Conservation (phyloP, 306 rosid species). For the Quercus mongolica region DNA sequence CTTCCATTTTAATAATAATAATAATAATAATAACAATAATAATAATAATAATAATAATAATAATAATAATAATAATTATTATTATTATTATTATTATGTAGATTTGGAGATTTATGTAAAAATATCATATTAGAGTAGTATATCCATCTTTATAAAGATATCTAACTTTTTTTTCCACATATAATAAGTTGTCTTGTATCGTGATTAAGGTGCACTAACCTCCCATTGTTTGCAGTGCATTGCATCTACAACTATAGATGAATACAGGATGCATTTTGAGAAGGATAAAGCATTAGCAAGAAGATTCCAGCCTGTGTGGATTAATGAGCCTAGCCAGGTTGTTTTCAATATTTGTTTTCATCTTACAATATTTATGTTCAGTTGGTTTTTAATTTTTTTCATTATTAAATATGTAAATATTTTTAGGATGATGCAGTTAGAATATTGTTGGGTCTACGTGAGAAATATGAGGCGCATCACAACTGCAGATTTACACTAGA, state of each 20-base stretch:
- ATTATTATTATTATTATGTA: background rate
- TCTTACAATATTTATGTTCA: background rate
- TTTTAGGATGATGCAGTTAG: constrained; percentile 59
- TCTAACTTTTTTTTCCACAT: background rate
- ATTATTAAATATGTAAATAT: constrained; percentile 16
- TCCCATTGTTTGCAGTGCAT: constrained; percentile 63
- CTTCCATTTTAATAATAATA: no score
- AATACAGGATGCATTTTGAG: constrained; percentile 79
- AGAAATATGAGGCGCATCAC: constrained; percentile 75
- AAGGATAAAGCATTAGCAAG: constrained; percentile 86
- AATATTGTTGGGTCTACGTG: constrained; percentile 67
- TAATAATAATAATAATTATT: no score
- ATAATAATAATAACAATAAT: no score
- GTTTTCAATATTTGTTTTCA: constrained; percentile 20
- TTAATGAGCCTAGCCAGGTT: constrained; percentile 89
- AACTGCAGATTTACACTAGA: constrained; percentile 68
- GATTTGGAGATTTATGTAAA: no score
- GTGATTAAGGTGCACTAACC: constrained; percentile 9
- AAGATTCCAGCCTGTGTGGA: constrained; percentile 85
- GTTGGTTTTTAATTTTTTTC: constrained; percentile 9
- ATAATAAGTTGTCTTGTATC: background rate
- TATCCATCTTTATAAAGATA: background rate
- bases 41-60: no score
- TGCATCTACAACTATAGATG: constrained; percentile 84
- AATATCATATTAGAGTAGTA: background rate